Base-by-base conservation (phyloP, 2,329 filamentous ascomycete genomes). In the Aschersonia sp. region DNA sequence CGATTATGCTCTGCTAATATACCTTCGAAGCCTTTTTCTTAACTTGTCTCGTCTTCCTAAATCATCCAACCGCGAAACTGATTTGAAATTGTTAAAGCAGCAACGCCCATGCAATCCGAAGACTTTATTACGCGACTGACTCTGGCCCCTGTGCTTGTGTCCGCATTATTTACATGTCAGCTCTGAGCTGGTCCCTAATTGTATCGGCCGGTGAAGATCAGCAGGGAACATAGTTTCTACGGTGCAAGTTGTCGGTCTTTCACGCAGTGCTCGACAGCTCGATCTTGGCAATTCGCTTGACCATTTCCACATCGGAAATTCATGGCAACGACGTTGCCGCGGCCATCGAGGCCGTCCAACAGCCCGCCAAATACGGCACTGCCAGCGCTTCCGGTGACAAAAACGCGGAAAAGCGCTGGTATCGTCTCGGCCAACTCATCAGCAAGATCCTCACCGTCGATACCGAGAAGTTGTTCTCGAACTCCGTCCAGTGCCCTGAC, bases 331-430 rank as follows among this genome's bases (percentile, higher is more conserved):
- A 70, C 82, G 42, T 70, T 86, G 46, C 83, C 84, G 47, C 75
- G 79, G 61, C 75, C 79, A 30, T 75, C 82, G 14, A 76, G 82
- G 63, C 75, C 80, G 30, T 80, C 83, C 7, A 71, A 81, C 56
- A 83, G 80, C 50, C 83, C 87, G 45, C 84, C 87, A 12, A 79
- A 78, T 32, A 75, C 79, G 52, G 78, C 83, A 31, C 69, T 92
- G 30, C 86, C 87, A 42, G 81, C 85, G 42, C 68, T 94, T 44
- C 86, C 87, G 31, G 70, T 85, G 14, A 65, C 72, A 43, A 92
- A 87, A 65, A 79, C 82, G 40, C 76, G 85, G 52, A 86, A 83
- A 62, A 82, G 76, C 63, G 80, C 69, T 49, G 74, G 66, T 47
- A 68, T 58, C 50, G 66, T 71, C 45, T 65, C 66, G 53, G 70